Evolutionary conservation across 1,139 yeast species (phyloP).

Genomic region (Meyerozyma carpophila): DNA sequence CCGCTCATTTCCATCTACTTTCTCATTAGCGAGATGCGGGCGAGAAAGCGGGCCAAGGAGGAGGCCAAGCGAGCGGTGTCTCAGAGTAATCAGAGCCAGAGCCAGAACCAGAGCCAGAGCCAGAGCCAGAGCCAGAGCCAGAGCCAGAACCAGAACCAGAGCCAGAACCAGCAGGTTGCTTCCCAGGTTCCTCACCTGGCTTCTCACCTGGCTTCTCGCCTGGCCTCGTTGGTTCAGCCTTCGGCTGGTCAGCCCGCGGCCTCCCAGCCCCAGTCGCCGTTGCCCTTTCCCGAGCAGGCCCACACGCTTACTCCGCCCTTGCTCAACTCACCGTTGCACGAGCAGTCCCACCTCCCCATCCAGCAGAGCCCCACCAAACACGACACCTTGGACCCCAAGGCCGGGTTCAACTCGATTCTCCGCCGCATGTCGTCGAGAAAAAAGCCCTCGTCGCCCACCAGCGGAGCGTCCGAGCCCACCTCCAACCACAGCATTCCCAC

Average conservation of each 20-base stretch:
- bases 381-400: conserved; percentile 31
- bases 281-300: conserved; percentile 63
- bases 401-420: conserved; percentile 33
- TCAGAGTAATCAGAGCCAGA: too few species aligned
- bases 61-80: conserved; percentile 29
- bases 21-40: conserved; percentile 77
- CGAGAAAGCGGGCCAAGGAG: conserved; percentile 60
- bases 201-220: too few species aligned
- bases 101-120: too few species aligned
- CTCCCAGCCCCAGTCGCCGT: conserved; percentile 11
- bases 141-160: too few species aligned
- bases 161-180: too few species aligned
- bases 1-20: conserved; percentile 85
- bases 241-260: too few species aligned
- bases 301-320: conserved; percentile 44
- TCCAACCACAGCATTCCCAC: conserved; percentile 3
- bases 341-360: conserved; percentile 3
- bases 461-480: conserved; percentile 1
- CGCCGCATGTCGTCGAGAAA: conserved; percentile 35
- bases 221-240: too few species aligned
- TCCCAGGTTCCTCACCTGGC: too few species aligned
- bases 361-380: conserved; percentile 25
- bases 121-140: too few species aligned
- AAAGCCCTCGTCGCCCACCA: conserved; percentile 6
- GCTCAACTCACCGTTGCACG: conserved; percentile 1